Conservation (phyloP, 2,329 filamentous ascomycete species). For the Cladosporium halotolerans region DNA sequence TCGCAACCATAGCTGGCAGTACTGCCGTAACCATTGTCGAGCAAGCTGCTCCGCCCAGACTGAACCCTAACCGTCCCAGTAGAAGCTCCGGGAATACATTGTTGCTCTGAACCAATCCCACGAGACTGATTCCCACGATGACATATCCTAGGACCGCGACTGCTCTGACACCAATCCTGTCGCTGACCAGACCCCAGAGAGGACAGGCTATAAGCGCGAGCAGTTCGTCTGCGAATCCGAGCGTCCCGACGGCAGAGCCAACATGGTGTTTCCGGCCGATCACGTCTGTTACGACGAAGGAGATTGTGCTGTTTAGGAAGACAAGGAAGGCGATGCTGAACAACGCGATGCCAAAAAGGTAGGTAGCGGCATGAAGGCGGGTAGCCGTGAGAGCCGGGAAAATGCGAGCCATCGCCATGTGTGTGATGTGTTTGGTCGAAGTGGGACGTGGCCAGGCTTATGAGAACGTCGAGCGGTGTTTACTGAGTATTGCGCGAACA, state of each 20-base stretch:
- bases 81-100: constrained; percentile 87
- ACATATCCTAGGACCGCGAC: constrained; percentile 67
- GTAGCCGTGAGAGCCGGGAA: constrained; percentile 47
- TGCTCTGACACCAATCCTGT: constrained; percentile 65
- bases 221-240: constrained; percentile 79
- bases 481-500: background rate
- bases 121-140: constrained; percentile 70
- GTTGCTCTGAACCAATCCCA: constrained; percentile 74
- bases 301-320: constrained; percentile 78
- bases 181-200: constrained; percentile 69
- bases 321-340: constrained; percentile 87
- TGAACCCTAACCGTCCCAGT: constrained; percentile 78
- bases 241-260: constrained; percentile 74
- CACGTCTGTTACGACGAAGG: constrained; percentile 78
- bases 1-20: constrained; percentile 61
- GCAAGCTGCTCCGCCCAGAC: constrained; percentile 77
- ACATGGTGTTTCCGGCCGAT: constrained; percentile 68
- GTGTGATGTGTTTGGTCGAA: background rate
- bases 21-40: constrained; percentile 97
- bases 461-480: background rate
- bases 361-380: constrained; percentile 56
- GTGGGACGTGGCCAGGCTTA: background rate
- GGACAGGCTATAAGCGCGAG: constrained; percentile 77
- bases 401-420: constrained; percentile 22
- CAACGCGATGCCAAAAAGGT: constrained; percentile 74